phyloP scores from a whole-genome alignment of 331 rosid genomes.

The Phaseolus coccineus region DNA sequence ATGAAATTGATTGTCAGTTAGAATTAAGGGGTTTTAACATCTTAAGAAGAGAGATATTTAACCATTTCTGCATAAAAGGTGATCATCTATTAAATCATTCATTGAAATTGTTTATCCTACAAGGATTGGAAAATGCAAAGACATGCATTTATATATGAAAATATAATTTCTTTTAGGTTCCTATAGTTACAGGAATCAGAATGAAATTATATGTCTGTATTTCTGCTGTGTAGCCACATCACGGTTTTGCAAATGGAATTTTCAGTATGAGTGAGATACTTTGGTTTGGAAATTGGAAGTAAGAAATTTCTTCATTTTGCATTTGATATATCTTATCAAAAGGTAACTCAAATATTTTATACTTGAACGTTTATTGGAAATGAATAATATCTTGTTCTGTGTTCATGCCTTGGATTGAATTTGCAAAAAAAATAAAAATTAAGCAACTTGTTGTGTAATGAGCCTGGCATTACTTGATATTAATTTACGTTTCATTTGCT shows the following conservation, averaged over 20 bases:
- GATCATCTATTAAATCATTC: neutral
- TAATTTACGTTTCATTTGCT: slow-evolving; percentile 37
- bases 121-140: neutral
- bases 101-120: neutral
- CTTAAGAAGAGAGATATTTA: no score
- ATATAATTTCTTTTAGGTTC: no score
- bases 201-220: neutral
- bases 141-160: no score
- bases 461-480: neutral
- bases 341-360: slow-evolving; percentile 4
- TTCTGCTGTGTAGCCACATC: neutral
- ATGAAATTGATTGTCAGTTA: no score
- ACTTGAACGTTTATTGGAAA: neutral
- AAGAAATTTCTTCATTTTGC: slow-evolving; percentile 6
- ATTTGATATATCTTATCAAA: neutral
- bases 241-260: slow-evolving; percentile 1
- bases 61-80: no score
- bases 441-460: neutral
- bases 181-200: neutral
- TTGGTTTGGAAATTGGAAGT: neutral
- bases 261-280: neutral
- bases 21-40: no score
- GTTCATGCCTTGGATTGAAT: neutral
- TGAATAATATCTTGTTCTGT: neutral
- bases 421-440: slow-evolving; percentile 3